Evolutionary conservation across 768 basidiomycete genomes (phyloP).

Genomic region (Kwoniella dejecticola): DNA sequence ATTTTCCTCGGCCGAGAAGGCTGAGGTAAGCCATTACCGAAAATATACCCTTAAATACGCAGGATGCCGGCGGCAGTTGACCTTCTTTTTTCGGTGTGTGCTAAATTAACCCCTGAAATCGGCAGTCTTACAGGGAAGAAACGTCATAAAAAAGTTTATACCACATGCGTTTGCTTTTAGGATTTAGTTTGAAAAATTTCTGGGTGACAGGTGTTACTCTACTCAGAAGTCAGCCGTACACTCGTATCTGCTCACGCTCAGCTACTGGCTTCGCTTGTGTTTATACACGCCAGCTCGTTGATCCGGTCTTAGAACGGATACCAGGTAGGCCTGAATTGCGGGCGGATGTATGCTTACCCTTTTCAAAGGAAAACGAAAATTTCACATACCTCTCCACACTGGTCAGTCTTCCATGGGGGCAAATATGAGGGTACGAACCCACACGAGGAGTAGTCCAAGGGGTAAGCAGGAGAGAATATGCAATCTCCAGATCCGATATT

Average conservation of each 20-base stretch:
- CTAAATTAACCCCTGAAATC: too few relatives aligned
- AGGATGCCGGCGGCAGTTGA: slow-evolving; percentile 2
- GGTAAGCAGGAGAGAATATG: too few relatives aligned
- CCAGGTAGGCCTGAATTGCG: neutral
- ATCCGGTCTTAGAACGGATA: neutral
- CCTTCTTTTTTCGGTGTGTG: neutral
- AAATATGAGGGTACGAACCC: neutral
- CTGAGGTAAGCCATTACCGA: neutral
- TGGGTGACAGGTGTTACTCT: neutral
- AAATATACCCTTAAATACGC: neutral
- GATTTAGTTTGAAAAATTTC: too few relatives aligned
- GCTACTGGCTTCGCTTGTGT: too few relatives aligned
- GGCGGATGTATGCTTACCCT: neutral
- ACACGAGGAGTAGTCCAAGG: too few relatives aligned
- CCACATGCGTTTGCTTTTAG: too few relatives aligned
- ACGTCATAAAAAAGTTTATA: too few relatives aligned
- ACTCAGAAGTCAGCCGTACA: neutral
- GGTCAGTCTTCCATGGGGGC: neutral
- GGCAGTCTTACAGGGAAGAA: too few relatives aligned
- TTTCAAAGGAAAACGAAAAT: neutral
- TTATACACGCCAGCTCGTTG: too few relatives aligned
- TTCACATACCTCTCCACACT: neutral
- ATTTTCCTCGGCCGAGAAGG: slow-evolving; percentile 1
- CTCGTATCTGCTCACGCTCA: too few relatives aligned
- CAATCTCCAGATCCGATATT: too few relatives aligned